A percentile compares a stretch with the other conserved stretches of the same genome.
Evolutionary conservation across 352 stramenopile species (phyloP).

Genomic region (Vaucheria bursata): DNA sequence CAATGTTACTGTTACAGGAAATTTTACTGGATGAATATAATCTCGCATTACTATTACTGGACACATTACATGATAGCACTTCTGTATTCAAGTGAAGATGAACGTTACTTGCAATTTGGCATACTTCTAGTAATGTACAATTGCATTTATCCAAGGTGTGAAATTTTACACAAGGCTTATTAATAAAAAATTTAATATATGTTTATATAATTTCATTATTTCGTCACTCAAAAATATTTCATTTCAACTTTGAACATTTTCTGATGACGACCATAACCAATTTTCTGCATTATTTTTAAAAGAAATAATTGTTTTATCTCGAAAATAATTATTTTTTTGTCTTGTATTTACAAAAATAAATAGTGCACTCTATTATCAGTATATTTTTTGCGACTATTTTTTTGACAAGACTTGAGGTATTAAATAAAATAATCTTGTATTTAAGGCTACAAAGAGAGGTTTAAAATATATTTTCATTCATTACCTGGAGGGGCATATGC

Average conservation of each 20-base stretch:
- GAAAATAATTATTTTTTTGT: neutral
- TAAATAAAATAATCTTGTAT: neutral
- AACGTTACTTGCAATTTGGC: neutral
- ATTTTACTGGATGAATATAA: no score
- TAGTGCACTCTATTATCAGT: neutral
- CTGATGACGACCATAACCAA: no score
- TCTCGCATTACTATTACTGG: neutral
- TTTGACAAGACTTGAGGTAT: neutral
- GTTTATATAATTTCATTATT: no score
- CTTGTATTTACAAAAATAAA: neutral
- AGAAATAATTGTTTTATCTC: neutral
- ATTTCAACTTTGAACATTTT: no score
- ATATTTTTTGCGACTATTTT: neutral
- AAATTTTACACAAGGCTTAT: no score
- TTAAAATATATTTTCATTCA: neutral
- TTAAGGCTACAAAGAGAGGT: neutral
- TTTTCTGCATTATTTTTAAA: neutral
- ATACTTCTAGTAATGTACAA: neutral
- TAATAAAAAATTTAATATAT: no score
- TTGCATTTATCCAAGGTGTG: neutral
- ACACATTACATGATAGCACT: neutral
- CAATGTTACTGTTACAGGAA: neutral
- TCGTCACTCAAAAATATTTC: no score
- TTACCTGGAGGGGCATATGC: slow-evolving; percentile 9
- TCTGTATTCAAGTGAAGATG: neutral